Conservation (phyloP, 352 stramenopile species). For the Phytophthora ramorum region DNA sequence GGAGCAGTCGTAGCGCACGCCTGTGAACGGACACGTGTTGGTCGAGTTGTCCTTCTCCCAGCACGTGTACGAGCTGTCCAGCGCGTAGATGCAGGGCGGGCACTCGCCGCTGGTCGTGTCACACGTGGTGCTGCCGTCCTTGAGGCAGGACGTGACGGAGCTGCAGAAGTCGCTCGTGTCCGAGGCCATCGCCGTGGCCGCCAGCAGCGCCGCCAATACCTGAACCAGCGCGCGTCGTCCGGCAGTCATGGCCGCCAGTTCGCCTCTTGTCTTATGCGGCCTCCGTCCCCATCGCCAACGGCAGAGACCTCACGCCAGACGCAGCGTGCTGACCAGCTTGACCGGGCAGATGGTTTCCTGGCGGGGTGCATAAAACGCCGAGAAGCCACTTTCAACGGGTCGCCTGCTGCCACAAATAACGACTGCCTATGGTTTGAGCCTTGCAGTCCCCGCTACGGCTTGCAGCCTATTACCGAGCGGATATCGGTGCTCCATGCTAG, state of each 20-base stretch:
- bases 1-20: slow-evolving; percentile 74
- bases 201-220: not conserved
- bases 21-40: slow-evolving; percentile 73
- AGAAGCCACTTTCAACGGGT: not conserved
- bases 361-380: not conserved
- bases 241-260: slow-evolving; percentile 17
- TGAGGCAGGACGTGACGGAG: slow-evolving; percentile 46
- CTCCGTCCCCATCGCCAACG: slow-evolving; percentile 1
- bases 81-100: slow-evolving; percentile 70
- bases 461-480: too few relatives aligned
- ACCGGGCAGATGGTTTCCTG: not conserved
- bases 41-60: slow-evolving; percentile 69
- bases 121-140: slow-evolving; percentile 42
- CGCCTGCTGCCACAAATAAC: not conserved
- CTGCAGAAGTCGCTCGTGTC: slow-evolving; percentile 47
- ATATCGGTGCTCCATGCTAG: too few relatives aligned
- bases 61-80: slow-evolving; percentile 60
- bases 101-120: slow-evolving; percentile 50
- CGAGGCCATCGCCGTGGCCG: slow-evolving; percentile 8
- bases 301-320: slow-evolving; percentile 36
- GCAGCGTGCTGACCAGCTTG: slow-evolving; percentile 26
- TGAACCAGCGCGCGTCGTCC: slow-evolving; percentile 11
- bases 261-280: slow-evolving; percentile 37
- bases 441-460: too few relatives aligned
- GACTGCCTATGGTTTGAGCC: not conserved